Base-by-base conservation (phyloP, 2,329 filamentous ascomycete species). In the Capronia epimyces region DNA sequence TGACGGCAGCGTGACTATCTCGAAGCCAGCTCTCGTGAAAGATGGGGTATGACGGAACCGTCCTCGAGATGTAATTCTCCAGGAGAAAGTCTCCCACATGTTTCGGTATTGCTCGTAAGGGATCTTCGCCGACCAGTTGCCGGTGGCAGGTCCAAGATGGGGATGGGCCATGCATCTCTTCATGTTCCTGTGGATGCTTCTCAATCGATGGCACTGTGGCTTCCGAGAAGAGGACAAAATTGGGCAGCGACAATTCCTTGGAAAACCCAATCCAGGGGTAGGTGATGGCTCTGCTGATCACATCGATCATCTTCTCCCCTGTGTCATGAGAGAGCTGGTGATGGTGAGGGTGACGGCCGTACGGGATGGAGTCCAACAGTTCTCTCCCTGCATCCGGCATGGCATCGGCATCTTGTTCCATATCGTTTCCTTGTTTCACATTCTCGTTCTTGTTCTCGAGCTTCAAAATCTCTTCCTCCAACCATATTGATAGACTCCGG, bases 1-100 rank as follows among this genome's bases (percentile, higher is more conserved):
- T 43, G 1, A 20, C 39, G 18, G 46, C 37, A 24, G 25, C 20
- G 25, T 43, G 39, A 21, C 25, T 21, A 8, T 21, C 3, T 12
- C 16, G 12, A 12, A 49, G 37, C n/a, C 40, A 36, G 2, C 37
- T 24, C 9, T 31, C 21, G 27, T 43, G 34, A 25, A 32, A 43
- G 12, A 49, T 43, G 16, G 46, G 46, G 34, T 49, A 43, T 21
- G 31, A 27, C 4, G 37, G 46, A 8, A 31, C 12, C n/a, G 24
- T 18, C 3, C 46, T 21, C 7, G 37, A 43, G 37, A 49, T 31
- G 25, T 49, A 49, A 13, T 31, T 49, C 5, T 43, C 21, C 13
- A 49, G 43, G 24, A 49, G 40, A 36, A 43, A 49, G 13, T 43
- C 24, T 12, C 37, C 46, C 9, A 49, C 46, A 34, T 43, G 37